Percentiles rank a stretch among this genome's conserved stretches.
Evolutionary conservation across 2,329 filamentous ascomycete genomes (phyloP).

Genomic region (Paecilomyces niveus): DNA sequence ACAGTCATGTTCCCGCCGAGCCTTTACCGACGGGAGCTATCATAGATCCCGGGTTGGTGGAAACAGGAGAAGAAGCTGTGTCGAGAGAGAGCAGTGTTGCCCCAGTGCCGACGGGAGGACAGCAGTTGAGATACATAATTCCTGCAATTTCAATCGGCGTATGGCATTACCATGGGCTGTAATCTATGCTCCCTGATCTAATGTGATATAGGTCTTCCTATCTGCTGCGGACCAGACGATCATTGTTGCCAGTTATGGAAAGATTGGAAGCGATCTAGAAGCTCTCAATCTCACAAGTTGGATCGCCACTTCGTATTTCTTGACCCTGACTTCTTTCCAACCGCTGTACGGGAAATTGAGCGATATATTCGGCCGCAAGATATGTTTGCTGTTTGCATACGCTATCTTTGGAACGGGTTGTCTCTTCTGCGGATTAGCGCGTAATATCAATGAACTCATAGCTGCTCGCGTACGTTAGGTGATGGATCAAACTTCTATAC

Average conservation of each 20-base stretch:
- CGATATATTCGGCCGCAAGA: constrained; percentile 64
- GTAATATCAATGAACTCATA: constrained; percentile 59
- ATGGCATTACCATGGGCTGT: constrained; percentile 21
- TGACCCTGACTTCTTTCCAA: constrained; percentile 68
- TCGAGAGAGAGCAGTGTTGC: constrained; percentile 29
- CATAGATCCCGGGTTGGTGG: constrained; percentile 15
- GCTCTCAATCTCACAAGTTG: constrained; percentile 69
- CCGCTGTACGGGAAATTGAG: constrained; percentile 65
- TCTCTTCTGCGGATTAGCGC: constrained; percentile 54
- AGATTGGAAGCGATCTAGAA: constrained; percentile 67
- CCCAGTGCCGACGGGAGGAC: constrained; percentile 43
- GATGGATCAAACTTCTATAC: constrained; percentile 18
- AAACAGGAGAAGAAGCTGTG: constrained; percentile 4
- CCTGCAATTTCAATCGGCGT: constrained; percentile 58
- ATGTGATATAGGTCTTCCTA: constrained; percentile 55
- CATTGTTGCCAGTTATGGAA: constrained; percentile 69
- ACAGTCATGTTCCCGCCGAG: constrained; percentile 10
- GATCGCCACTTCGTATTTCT: constrained; percentile 65
- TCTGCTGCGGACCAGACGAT: constrained; percentile 70
- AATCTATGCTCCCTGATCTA: constrained; percentile 2
- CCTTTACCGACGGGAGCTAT: constrained; percentile 17
- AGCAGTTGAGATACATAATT: constrained; percentile 50
- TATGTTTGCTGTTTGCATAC: constrained; percentile 59
- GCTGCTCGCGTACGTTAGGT: constrained; percentile 46
- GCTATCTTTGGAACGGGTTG: constrained; percentile 59